Conservation (phyloP, 352 stramenopile genomes). For the Globisporangium radiosum region DNA sequence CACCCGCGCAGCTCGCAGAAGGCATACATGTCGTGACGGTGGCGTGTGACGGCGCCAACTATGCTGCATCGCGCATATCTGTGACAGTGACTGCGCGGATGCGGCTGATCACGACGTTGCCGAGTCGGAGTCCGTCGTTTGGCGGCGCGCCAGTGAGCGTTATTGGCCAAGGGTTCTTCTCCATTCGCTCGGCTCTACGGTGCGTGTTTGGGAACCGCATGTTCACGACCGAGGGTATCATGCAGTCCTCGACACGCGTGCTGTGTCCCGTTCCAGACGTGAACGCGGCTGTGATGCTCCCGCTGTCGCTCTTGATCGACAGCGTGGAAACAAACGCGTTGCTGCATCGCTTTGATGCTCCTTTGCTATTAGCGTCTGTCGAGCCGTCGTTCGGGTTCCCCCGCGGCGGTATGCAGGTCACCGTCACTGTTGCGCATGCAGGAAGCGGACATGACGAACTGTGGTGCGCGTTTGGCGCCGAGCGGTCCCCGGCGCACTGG, state of each 20-base stretch:
- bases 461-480: conserved; percentile 26
- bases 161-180: conserved; percentile 18
- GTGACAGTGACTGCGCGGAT: conserved; percentile 15
- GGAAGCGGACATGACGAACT: conserved; percentile 2
- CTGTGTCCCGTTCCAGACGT: conserved; percentile 15
- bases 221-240: background rate
- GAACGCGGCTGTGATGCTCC: conserved; percentile 9
- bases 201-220: conserved; percentile 21
- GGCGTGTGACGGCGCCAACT: conserved; percentile 34
- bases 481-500: conserved; percentile 9
- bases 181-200: background rate
- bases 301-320: conserved; percentile 15
- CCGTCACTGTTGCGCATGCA: conserved; percentile 14
- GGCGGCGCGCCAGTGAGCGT: conserved; percentile 19
- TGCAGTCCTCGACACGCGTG: conserved; percentile 12
- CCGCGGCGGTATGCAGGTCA: conserved; percentile 18
- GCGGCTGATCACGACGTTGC: conserved; percentile 18
- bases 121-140: conserved; percentile 13
- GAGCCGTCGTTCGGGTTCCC: conserved; percentile 24
- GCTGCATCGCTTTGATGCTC: conserved; percentile 24
- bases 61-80: conserved; percentile 10
- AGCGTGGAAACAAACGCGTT: conserved; percentile 22
- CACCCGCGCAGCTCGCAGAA: conserved; percentile 1
- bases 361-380: conserved; percentile 13
- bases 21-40: conserved; percentile 24